phyloP scores from a whole-genome alignment of 331 rosid genomes.

The Erythrophleum ivorense region DNA sequence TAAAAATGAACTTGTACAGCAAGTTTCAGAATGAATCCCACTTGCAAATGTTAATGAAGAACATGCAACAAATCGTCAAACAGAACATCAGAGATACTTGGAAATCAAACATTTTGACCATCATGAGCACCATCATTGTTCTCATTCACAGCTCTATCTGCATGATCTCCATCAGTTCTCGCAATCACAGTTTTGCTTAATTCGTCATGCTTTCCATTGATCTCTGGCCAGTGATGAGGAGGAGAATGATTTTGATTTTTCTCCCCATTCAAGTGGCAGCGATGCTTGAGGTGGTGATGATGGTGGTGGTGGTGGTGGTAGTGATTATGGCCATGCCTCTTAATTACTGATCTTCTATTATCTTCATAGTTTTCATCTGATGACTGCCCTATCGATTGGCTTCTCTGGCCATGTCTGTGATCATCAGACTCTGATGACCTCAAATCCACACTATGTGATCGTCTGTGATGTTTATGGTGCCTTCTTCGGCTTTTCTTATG shows the following conservation, averaged over 20 bases:
- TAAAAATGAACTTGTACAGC: background rate
- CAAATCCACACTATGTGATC: conserved; percentile 46
- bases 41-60: conserved; percentile 15
- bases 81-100: background rate
- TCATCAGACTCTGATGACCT: conserved; percentile 57
- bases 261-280: conserved; percentile 46
- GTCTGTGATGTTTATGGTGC: conserved; percentile 58
- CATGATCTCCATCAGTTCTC: conserved; percentile 37
- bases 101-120: conserved; percentile 33
- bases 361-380: conserved; percentile 62
- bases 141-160: conserved; percentile 23
- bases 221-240: conserved; percentile 28
- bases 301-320: conserved; percentile 30
- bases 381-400: conserved; percentile 56
- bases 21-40: background rate
- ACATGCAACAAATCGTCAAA: conserved; percentile 13
- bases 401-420: conserved; percentile 35
- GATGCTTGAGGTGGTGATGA: conserved; percentile 24
- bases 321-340: conserved; percentile 46
- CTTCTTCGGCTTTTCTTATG: conserved; percentile 47
- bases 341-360: conserved; percentile 44
- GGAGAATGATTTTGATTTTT: conserved; percentile 31
- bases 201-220: conserved; percentile 36
- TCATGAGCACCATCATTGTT: conserved; percentile 6
- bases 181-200: conserved; percentile 21